Percentiles rank a stretch among this genome's conserved stretches.
Conservation (phyloP, 2,329 filamentous ascomycete genomes). For the Mycosphaerella arachidis region DNA sequence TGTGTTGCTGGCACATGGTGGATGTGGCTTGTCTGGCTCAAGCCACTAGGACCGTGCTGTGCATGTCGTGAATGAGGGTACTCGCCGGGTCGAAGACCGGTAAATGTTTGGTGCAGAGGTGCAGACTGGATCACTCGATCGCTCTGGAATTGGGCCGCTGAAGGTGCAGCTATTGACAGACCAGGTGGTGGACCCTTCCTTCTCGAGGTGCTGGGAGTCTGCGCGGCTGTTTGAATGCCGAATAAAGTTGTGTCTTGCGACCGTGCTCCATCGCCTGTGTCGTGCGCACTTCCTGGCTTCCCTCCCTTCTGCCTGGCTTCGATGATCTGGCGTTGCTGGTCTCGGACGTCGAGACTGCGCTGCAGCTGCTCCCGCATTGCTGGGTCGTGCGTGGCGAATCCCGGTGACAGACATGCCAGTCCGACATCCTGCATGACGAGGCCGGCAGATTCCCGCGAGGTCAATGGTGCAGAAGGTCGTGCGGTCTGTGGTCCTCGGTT, state of each 20-base stretch:
- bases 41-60: slow-evolving; percentile 75
- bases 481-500: slow-evolving; percentile 37
- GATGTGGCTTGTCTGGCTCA: slow-evolving; percentile 82
- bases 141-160: slow-evolving; percentile 84
- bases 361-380: slow-evolving; percentile 93
- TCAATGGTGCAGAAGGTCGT: slow-evolving; percentile 67
- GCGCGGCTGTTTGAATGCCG: slow-evolving; percentile 41
- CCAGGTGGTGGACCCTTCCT: slow-evolving; percentile 78
- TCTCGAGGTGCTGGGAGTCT: slow-evolving; percentile 69
- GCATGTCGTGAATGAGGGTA: slow-evolving; percentile 34
- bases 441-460: slow-evolving; percentile 66
- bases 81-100: slow-evolving; percentile 71
- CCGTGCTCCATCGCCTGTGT: slow-evolving; percentile 28
- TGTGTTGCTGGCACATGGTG: slow-evolving; percentile 84
- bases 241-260: slow-evolving; percentile 41
- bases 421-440: slow-evolving; percentile 88
- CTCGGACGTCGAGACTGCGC: slow-evolving; percentile 85
- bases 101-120: slow-evolving; percentile 90
- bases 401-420: slow-evolving; percentile 87
- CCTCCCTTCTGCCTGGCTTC: slow-evolving; percentile 87
- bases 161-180: slow-evolving; percentile 89
- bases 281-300: slow-evolving; percentile 46
- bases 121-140: slow-evolving; percentile 97
- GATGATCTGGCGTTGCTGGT: slow-evolving; percentile 92
- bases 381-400: slow-evolving; percentile 95